These are phyloP conservation scores for Lactuca sativa DNA, from an alignment of 129 eudicot genomes.

Conservation along the genomic window DNA sequence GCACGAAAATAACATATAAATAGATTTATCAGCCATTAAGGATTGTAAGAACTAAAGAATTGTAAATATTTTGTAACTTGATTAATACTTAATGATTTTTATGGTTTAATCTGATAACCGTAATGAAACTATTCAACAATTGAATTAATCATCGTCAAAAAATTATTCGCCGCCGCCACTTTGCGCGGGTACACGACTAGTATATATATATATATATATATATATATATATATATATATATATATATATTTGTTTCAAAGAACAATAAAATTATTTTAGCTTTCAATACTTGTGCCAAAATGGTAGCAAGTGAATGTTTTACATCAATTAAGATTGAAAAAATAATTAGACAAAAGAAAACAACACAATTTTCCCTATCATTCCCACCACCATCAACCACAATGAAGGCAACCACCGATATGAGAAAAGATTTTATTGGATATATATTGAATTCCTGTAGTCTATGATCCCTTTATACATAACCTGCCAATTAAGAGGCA, in stretches of 20 bases:
- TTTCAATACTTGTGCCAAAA: background rate
- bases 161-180: too few species aligned
- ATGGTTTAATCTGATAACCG: too few species aligned
- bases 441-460: constrained; percentile 38
- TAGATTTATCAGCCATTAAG: too few species aligned
- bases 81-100: too few species aligned
- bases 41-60: too few species aligned
- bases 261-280: background rate
- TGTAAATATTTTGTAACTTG: too few species aligned
- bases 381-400: constrained; percentile 23
- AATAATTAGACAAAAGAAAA: background rate
- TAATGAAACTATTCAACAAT: too few species aligned
- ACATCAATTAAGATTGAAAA: background rate
- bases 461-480: constrained; percentile 75
- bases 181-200: too few species aligned
- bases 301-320: background rate
- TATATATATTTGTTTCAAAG: background rate
- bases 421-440: constrained; percentile 18
- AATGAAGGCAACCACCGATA: constrained; percentile 17
- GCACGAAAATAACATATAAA: too few species aligned
- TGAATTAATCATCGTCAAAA: too few species aligned
- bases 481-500: constrained; percentile 83
- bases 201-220: too few species aligned
- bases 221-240: too few species aligned
- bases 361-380: constrained; percentile 33